Conservation (phyloP, 768 basidiomycete genomes). For the Myochromella boudieri region DNA sequence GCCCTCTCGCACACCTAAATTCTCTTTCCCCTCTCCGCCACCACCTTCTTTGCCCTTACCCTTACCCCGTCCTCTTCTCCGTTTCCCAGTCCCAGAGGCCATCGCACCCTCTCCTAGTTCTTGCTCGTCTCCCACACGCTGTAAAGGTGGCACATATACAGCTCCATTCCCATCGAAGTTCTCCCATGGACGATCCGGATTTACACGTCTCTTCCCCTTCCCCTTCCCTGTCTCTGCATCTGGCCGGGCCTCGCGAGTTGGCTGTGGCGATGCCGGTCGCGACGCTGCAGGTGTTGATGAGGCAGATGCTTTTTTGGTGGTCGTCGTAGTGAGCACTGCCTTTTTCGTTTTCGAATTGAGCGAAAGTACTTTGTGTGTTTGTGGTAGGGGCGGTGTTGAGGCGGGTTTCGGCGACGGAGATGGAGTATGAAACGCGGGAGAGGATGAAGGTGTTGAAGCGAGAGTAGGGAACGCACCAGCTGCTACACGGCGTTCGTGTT, state of each 20-base stretch:
- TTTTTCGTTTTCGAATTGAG: constrained; percentile 50
- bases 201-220: constrained; percentile 27
- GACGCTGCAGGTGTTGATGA: constrained; percentile 28
- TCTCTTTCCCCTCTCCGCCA: constrained; percentile 8
- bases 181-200: constrained; percentile 40
- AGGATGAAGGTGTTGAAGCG: constrained; percentile 8
- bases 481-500: constrained; percentile 47
- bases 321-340: constrained; percentile 55
- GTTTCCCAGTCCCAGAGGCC: constrained; percentile 10
- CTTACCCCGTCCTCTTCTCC: constrained; percentile 11
- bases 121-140: constrained; percentile 5
- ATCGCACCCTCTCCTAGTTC: constrained; percentile 11
- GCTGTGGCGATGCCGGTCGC: constrained; percentile 32
- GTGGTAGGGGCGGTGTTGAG: constrained; percentile 9
- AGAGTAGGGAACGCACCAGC: constrained; percentile 67
- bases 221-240: constrained; percentile 36
- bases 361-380: constrained; percentile 56
- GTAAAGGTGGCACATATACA: constrained; percentile 34
- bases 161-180: constrained; percentile 35
- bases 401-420: constrained; percentile 1
- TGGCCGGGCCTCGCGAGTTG: constrained; percentile 32
- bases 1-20: neutral
- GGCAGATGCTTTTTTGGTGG: constrained; percentile 20
- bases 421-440: constrained; percentile 4
- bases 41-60: constrained; percentile 4